Evolutionary conservation across 2,329 filamentous ascomycete genomes (phyloP), one percentile per base, ranked within the genome.

Genomic region (Penicillium verrucosum): DNA sequence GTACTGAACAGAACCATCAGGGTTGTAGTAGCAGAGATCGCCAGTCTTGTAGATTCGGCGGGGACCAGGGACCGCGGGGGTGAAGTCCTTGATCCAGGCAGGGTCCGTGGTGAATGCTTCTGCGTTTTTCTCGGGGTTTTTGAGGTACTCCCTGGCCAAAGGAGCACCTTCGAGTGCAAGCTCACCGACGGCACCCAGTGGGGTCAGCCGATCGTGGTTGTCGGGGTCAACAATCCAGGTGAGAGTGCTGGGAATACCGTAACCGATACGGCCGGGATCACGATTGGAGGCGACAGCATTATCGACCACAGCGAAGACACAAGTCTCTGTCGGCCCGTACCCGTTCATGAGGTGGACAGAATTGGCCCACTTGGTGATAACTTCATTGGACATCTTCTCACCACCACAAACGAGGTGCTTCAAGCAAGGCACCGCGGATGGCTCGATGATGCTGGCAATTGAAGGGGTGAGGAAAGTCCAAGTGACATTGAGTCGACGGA

Each of bases 331-430:
- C 3, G 74, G 73, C 4, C 74, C 74, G 52, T 77, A 77, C 14
- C 62, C 69, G 48, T 74, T 75, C 53, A 73, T 66, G 25, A 81
- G 61, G 10, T 71, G 72, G 0, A 74, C 70, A 11, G 60, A 64
- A 23, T 70, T 68, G 14, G 80, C 81, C 92, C 92, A 96, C 45
- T 80, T 81, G 0, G 81, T 78, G 40, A 88, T 84, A 0, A 96
- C 89, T 30, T 85, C 82, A 34, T 85, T 82, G 0, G 89, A 92
- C 75, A 96, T 81, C 2, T 89, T 84, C 71, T 81, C 80, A 38
- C 79, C 80, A 42, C 77, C 78, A 16, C 73, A 69, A 0, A 75
- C 69, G 9, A 82, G 67, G 1, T 73, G 73, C 56, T 79, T 76
- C 51, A 81, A 60, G 5, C 70, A 70, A 55, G 62, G 78, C 34